A percentile compares a stretch with the other conserved stretches of the same genome.
phyloP scores from a whole-genome alignment of 371 early-diverging fungal species.

The Rhizopus delemar region DNA sequence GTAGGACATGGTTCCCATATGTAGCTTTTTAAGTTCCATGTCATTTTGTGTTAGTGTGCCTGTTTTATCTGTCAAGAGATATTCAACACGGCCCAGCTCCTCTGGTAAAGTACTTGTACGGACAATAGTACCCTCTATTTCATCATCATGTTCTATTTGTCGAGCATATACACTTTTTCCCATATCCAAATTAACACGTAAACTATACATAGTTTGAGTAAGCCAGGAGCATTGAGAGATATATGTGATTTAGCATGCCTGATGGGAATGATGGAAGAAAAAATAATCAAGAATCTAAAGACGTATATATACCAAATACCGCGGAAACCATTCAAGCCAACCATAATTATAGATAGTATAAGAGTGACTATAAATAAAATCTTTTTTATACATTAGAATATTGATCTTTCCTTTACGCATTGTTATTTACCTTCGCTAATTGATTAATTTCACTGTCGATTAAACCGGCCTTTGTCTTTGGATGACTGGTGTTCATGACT shows the following conservation, averaged over 20 bases:
- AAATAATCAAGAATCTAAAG: conserved; percentile 95
- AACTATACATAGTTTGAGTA: conserved; percentile 31
- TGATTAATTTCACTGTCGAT: conserved; percentile 95
- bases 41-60: conserved; percentile 99
- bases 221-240: no score
- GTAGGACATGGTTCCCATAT: conserved; percentile 97
- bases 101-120: conserved; percentile 98
- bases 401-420: no score
- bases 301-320: conserved; percentile 90
- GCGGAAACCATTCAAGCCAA: conserved; percentile 87
- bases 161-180: conserved; percentile 92
- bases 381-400: conserved; percentile 29
- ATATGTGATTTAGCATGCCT: conserved; percentile 43
- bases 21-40: conserved; percentile 97
- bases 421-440: conserved; percentile 77
- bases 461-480: conserved; percentile 94
- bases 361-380: conserved; percentile 86
- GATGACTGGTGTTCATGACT: conserved; percentile 97
- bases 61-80: conserved; percentile 98
- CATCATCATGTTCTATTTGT: conserved; percentile 79
- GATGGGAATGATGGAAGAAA: conserved; percentile 98
- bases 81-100: conserved; percentile 97
- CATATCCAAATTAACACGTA: conserved; percentile 98
- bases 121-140: conserved; percentile 87
- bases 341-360: conserved; percentile 82